phyloP scores from a whole-genome alignment of 805 yeast species.

The Barnettozyma californica region DNA sequence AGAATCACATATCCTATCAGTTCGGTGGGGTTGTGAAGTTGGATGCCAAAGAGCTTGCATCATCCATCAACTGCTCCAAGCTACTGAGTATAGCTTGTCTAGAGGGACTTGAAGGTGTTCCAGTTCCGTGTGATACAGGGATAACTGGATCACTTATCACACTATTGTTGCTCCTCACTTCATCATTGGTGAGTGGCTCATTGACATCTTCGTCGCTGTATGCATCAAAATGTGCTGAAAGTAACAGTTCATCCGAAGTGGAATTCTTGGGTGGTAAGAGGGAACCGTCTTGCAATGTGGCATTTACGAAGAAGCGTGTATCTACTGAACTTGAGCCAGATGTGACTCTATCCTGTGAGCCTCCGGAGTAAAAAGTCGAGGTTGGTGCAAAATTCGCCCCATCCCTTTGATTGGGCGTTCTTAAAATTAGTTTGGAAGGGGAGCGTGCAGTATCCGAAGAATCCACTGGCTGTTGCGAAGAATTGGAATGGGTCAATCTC shows the following conservation, averaged over 20 bases:
- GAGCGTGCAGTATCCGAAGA: neutral
- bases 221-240: neutral
- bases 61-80: slow-evolving; percentile 19
- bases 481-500: slow-evolving; percentile 22
- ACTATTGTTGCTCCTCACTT: neutral
- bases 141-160: neutral
- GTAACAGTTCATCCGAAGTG: neutral
- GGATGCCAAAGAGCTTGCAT: slow-evolving; percentile 16
- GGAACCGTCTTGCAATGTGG: slow-evolving; percentile 6
- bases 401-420: neutral
- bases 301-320: slow-evolving; percentile 18
- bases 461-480: neutral
- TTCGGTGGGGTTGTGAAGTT: neutral
- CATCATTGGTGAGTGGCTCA: slow-evolving; percentile 12
- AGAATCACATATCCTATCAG: neutral
- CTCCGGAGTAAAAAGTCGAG: neutral
- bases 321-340: slow-evolving; percentile 19
- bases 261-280: slow-evolving; percentile 5
- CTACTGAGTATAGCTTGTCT: slow-evolving; percentile 18
- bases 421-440: neutral
- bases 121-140: neutral
- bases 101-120: slow-evolving; percentile 8
- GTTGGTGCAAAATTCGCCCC: neutral
- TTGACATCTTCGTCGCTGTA: slow-evolving; percentile 1
- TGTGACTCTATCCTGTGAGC: neutral